Base-by-base conservation (phyloP, 768 basidiomycete genomes). In the Boletus sensibilis region DNA sequence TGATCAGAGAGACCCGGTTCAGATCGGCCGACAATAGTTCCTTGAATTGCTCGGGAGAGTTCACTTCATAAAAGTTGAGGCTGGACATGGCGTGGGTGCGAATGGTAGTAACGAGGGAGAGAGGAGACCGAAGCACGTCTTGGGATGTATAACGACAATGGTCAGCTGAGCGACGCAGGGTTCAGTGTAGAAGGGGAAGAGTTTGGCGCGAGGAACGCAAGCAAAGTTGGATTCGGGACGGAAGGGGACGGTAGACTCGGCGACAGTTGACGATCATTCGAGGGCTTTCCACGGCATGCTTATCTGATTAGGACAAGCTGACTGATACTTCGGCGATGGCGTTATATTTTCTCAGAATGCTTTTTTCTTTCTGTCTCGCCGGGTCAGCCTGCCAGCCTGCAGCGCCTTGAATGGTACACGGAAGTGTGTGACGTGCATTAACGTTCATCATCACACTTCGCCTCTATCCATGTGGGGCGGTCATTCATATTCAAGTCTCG, bases 1-100 rank as follows among this genome's bases (percentile, higher is more conserved):
- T 92, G 68, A 97, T 85, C 37, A 96, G 77, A 5, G 94, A 94
- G 23, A 96, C 81, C 21, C 90, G 78, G 20, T 81, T 73, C 34
- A 99, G 82, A 73, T 98, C 95, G 21, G 72, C 66, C 0, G 85
- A 86, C 45, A 98, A 83, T 10, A 91, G 72, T 8, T 75, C 66
- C 69, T 92, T 84, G 74, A 98, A 93, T 48, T 92, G 82, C 2
- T 80, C 74, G 1, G 91, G 72, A 4, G 90, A 89, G 23, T 73
- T 68, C 48, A 96, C 80, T 14, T 63, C 62, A 65, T 76, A 57
- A 57, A 80, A 66, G 62, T 84, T 85, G 50, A 64, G 52, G 33
- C 25, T 42, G 38, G 66, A 50, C 69, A 72, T 72, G 56, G 49
- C 55, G 52, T 33, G 21, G 14, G 38, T 46, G 6, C 27, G 7